phyloP scores from a whole-genome alignment of 2,329 filamentous ascomycete genomes.

The Plenodomus biglobosus region DNA sequence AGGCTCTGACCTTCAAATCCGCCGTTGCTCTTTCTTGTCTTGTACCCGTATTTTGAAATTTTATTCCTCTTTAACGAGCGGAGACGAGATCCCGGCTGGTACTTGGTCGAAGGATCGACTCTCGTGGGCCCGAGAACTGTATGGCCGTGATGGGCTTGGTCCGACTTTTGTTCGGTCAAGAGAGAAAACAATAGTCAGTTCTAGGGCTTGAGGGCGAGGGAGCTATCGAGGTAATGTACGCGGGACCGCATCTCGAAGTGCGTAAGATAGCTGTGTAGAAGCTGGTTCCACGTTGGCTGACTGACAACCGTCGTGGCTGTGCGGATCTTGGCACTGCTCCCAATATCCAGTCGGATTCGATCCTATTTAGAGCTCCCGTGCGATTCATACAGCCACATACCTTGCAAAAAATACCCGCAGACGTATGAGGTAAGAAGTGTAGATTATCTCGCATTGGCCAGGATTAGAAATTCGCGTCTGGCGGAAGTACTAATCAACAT shows the following conservation, averaged over 20 bases:
- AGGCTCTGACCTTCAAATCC: constrained; percentile 11
- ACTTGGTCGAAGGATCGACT: too few relatives aligned
- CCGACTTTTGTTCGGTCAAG: too few relatives aligned
- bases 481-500: constrained; percentile 2
- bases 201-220: too few relatives aligned
- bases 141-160: too few relatives aligned
- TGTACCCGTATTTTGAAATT: constrained; percentile 12
- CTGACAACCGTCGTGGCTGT: too few relatives aligned
- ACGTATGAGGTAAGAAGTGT: too few relatives aligned
- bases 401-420: too few relatives aligned
- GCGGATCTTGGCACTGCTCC: not conserved
- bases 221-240: too few relatives aligned
- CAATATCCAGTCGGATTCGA: constrained; percentile 3
- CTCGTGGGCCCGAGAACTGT: too few relatives aligned
- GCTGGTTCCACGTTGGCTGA: too few relatives aligned
- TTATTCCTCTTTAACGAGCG: constrained; percentile 11
- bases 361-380: constrained; percentile 8
- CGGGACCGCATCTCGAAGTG: constrained; percentile 13
- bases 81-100: constrained; percentile 10
- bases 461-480: constrained; percentile 2
- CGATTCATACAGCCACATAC: constrained; percentile 18
- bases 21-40: constrained; percentile 6
- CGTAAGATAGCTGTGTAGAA: constrained; percentile 3
- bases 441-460: constrained; percentile 13
- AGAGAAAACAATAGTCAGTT: too few relatives aligned